Base-by-base conservation (phyloP, 495 filamentous ascomycete genomes). In the Penicillium crystallinum region DNA sequence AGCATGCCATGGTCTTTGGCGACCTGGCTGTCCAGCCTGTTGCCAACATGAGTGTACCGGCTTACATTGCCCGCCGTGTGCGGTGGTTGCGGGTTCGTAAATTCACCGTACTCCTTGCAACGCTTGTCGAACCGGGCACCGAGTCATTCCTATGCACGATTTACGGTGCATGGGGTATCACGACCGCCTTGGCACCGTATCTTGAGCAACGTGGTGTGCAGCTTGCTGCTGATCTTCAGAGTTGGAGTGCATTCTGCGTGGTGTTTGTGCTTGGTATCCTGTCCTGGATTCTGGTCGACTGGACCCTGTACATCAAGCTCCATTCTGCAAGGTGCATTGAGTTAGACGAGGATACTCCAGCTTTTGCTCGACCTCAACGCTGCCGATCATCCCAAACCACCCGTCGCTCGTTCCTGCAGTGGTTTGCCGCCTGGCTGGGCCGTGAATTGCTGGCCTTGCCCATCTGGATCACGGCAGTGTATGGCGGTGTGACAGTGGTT, bases 71-170 rank as follows among this genome's bases (percentile, higher is more conserved):
- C 2, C 85, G 95, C 14, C 81, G 95, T 6, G 83, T 92, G 0
- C 81, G 95, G 37, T 99, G 95, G 95, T 71, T 97, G 15, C 82
- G 95, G 0, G 95, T 96, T 3, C 78, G 95, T 27, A 99, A 97
- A 64, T 99, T 89, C 76, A 96, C 91, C 5, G 92, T 97, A 27
- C 74, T 87, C 15, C 75, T 86, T 0, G 95, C 95, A 0, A 97
- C 95, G 0, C 72, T 97, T 1, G 86, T 96, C n/a, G 95, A 99
- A 58, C 92, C 91, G 0, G 91, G 90, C 2, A 93, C 93, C 2
- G 95, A 97, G 69, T 87, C 84, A n/a, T 71, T 97, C 11, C 61
- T 96, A 0, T 93, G 90, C 67, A 89, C 83, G 14, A 63, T 85
- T 2, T 88, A 95, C 61, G 83, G 91, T 22, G 81, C 88, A 0